Evolutionary conservation across 192 early-diverging fungal species (phyloP), one percentile per base, ranked within the genome.

Genomic region (Chytriomyces sp.): DNA sequence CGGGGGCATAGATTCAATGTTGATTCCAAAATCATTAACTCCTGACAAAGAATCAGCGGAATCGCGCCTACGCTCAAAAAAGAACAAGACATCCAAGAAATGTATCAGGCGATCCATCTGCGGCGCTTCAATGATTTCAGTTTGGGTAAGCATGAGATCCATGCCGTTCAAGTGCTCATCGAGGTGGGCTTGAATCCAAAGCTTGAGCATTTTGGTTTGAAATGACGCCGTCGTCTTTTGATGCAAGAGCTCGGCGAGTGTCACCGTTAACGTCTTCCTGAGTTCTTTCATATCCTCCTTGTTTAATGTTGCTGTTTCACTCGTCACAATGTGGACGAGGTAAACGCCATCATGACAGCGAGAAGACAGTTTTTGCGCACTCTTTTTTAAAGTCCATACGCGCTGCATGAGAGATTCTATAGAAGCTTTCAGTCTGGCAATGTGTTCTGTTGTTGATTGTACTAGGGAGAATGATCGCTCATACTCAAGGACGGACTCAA

Each of bases 331-430:
- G 32, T 75, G 74, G 12, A 58, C 58, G 33, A 75, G 59, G 22
- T 37, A 28, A n/a, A 53, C 52, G 30, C 59, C 59, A 59, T 75
- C 74, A 32, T 36, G 30, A 39, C 74, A 75, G 3, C 59, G 64
- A 4, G 64, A 32, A 5, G 54, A 34, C 40, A 58, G 22, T 25
- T 59, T 75, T 38, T 67, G 56, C 10, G 64, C 28, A 22, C 58
- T 72, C 40, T 75, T 75, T 33, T 69, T 62, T 25, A 75, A 12
- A n/a, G 64, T 75, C 74, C 74, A 75, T 17, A 75, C 53, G 33
- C 52, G 39, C 14, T 26, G 19, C 5, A 58, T 33, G 28, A 69
- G 34, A 14, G 56, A 60, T 17, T 52, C 38, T 12, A 59, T 59
- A 1, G 52, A 64, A 17, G 65, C 10, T 22, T 10, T 19, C 26